phyloP scores from a whole-genome alignment of 2,329 filamentous ascomycete species.

The Ilyonectria mors-panacis region DNA sequence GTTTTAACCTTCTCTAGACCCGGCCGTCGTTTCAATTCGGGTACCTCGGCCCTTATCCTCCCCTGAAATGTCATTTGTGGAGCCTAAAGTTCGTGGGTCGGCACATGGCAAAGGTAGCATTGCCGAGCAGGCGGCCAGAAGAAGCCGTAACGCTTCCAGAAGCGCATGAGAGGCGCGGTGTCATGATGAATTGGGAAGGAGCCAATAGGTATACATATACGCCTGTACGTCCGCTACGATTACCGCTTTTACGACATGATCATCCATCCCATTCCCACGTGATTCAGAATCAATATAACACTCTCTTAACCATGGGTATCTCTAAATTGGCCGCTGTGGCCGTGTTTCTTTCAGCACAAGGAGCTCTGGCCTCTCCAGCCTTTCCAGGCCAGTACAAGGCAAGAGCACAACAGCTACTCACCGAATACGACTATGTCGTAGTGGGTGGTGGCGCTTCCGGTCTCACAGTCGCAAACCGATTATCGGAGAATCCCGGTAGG shows the following conservation, averaged over 20 bases:
- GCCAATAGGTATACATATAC: neutral
- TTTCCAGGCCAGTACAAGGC: neutral
- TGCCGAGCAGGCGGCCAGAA: neutral
- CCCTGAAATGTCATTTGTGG: neutral
- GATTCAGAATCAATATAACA: no score
- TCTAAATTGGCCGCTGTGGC: neutral
- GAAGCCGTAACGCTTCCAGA: neutral
- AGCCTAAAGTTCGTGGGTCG: neutral
- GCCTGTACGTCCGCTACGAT: neutral
- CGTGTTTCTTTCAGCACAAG: neutral
- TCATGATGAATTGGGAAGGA: neutral
- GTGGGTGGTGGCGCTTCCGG: slow-evolving; percentile 41
- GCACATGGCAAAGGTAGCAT: neutral
- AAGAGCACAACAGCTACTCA: neutral
- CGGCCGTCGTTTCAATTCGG: neutral
- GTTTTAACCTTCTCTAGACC: neutral
- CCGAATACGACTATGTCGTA: slow-evolving; percentile 41
- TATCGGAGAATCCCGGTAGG: slow-evolving; percentile 38
- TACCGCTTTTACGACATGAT: neutral
- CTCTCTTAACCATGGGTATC: neutral
- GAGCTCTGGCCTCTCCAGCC: neutral
- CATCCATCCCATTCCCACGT: neutral
- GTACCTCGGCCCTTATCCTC: neutral
- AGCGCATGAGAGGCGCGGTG: neutral
- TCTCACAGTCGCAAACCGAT: slow-evolving; percentile 41